A percentile compares a stretch with the other conserved stretches of the same genome.
Conservation (phyloP, 495 filamentous ascomycete species). For the Parmelia sp. region DNA sequence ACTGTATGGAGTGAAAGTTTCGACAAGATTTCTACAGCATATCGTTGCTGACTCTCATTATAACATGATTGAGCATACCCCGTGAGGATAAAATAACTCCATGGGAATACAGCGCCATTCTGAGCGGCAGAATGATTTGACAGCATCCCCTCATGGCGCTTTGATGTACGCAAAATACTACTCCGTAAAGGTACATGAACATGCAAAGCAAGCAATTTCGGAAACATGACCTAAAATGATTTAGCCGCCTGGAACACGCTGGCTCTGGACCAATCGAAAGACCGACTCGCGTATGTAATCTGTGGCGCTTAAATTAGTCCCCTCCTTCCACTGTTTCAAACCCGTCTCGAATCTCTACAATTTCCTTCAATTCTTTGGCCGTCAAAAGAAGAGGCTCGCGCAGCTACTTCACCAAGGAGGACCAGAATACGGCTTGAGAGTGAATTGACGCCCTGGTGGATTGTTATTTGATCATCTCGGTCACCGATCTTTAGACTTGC, state of each 20-base stretch:
- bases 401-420: not conserved
- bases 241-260: not conserved
- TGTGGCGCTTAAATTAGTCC: not conserved
- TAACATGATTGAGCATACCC: not conserved
- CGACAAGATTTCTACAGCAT: too few species aligned
- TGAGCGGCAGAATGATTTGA: too few species aligned
- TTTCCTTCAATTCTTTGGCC: not conserved
- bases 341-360: not conserved
- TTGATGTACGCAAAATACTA: not conserved
- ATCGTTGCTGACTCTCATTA: too few species aligned
- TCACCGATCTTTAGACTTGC: not conserved
- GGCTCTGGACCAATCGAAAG: not conserved
- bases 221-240: not conserved
- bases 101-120: too few species aligned
- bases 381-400: not conserved
- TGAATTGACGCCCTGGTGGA: constrained; percentile 3
- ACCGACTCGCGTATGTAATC: not conserved
- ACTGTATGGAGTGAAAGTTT: too few species aligned
- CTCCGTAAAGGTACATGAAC: not conserved
- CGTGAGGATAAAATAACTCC: too few species aligned
- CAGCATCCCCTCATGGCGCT: not conserved
- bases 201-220: not conserved
- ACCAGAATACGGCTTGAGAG: not conserved
- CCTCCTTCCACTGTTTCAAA: not conserved
- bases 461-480: not conserved